Percentiles rank a stretch among this genome's conserved stretches.
phyloP scores from a whole-genome alignment of 2,329 filamentous ascomycete species.

The Pseudogymnoascus sp. region DNA sequence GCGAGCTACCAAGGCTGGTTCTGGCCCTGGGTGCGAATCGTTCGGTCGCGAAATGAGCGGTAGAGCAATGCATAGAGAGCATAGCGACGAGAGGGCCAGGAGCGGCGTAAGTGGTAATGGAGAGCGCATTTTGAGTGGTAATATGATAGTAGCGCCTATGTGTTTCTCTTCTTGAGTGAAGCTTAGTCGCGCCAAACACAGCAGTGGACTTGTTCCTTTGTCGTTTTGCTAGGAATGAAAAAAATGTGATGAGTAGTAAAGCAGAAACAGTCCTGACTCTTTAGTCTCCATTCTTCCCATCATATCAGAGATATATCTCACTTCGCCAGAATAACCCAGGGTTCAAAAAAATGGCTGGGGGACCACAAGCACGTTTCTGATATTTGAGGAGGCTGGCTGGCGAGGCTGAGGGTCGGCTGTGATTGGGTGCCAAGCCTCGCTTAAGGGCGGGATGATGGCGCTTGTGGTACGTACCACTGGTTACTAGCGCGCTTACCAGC shows the following conservation, averaged over 20 bases:
- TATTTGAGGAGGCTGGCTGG: conserved; percentile 7
- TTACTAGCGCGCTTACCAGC: conserved; percentile 6
- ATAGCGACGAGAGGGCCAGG: neutral
- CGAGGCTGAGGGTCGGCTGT: neutral
- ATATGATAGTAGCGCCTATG: neutral
- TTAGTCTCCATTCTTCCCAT: conserved; percentile 5
- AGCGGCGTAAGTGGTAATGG: neutral
- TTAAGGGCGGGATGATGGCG: neutral
- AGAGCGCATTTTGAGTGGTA: neutral
- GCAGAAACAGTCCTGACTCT: neutral
- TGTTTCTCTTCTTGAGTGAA: neutral
- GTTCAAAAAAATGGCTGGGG: conserved; percentile 5
- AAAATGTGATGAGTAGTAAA: conserved; percentile 2
- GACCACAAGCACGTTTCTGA: neutral
- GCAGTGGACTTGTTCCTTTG: neutral
- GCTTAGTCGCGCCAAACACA: neutral
- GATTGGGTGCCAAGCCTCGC: neutral
- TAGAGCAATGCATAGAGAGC: neutral
- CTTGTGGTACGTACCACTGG: neutral
- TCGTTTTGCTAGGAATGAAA: neutral
- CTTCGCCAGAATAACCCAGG: neutral
- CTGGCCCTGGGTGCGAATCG: neutral
- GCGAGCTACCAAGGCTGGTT: conserved; percentile 15
- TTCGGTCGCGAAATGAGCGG: neutral
- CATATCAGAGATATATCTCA: conserved; percentile 4